These are phyloP conservation scores for Volvox carteri DNA, from an alignment of 163 green algal genomes.

Conservation along the genomic window DNA sequence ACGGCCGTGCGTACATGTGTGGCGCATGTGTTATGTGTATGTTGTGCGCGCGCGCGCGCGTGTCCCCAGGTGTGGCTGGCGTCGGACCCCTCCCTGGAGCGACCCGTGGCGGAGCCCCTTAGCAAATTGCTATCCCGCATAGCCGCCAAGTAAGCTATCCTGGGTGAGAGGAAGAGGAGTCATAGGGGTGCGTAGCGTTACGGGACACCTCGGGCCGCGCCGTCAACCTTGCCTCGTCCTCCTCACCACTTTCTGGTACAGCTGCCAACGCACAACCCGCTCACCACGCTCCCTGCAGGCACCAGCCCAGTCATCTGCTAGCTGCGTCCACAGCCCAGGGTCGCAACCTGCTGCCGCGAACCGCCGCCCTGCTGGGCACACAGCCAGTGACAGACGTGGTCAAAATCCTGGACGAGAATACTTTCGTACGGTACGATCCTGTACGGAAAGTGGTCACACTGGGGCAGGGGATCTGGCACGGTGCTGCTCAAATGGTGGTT, in stretches of 20 bases:
- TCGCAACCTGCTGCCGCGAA: slow-evolving; percentile 86
- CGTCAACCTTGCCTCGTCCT: too few species aligned
- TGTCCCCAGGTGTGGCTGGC: slow-evolving; percentile 77
- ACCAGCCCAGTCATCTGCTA: slow-evolving; percentile 82
- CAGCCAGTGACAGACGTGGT: slow-evolving; percentile 88
- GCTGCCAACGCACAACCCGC: too few species aligned
- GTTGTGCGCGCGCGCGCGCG: too few species aligned
- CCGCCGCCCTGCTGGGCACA: slow-evolving; percentile 86
- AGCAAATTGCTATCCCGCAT: slow-evolving; percentile 74
- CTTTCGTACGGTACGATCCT: slow-evolving; percentile 78
- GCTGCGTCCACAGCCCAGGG: slow-evolving; percentile 80
- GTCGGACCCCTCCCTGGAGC: slow-evolving; percentile 68
- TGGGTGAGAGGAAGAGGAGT: too few species aligned
- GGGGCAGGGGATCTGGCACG: too few species aligned
- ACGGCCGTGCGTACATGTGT: too few species aligned
- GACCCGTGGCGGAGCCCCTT: slow-evolving; percentile 78
- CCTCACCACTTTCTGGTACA: too few species aligned
- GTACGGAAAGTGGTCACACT: too few species aligned
- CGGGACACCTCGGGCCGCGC: too few species aligned
- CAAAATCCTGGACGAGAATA: slow-evolving; percentile 77
- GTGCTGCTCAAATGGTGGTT: too few species aligned
- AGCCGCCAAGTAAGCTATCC: slow-evolving; percentile 57
- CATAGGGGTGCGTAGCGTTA: too few species aligned
- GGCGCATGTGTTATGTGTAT: too few species aligned
- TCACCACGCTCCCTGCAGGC: slow-evolving; percentile 58